These are phyloP conservation scores for Pestalotiopsis sp. DNA, from an alignment of 2,329 filamentous ascomycete species.

Conservation along the genomic window DNA sequence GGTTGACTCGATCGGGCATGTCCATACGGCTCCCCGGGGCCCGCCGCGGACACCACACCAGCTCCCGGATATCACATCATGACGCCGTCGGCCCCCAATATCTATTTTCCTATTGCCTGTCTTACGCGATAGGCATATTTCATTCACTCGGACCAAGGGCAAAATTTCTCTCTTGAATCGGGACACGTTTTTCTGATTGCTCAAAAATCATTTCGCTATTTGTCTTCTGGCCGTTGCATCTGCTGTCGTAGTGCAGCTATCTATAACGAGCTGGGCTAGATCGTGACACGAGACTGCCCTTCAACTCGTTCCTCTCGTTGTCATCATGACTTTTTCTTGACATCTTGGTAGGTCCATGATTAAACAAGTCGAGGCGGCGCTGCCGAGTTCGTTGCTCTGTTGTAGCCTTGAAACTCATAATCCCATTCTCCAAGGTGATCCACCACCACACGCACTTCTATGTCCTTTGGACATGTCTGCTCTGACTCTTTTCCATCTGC, in stretches of 20 bases:
- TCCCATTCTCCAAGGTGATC: background rate
- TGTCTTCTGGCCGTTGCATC: too few relatives aligned
- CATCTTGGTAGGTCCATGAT: background rate
- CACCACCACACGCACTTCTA: background rate
- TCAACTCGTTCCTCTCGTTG: too few relatives aligned
- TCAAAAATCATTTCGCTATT: too few relatives aligned
- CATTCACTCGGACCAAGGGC: too few relatives aligned
- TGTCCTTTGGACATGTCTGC: background rate
- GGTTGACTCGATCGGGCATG: background rate
- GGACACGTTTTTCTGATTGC: too few relatives aligned
- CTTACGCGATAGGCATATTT: background rate
- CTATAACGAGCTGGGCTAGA: too few relatives aligned
- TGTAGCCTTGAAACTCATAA: background rate
- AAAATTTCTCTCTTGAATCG: too few relatives aligned
- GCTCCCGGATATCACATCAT: background rate
- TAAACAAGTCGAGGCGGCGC: background rate
- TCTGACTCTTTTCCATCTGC: too few relatives aligned
- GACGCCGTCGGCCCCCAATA: background rate
- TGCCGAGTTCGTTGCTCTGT: background rate
- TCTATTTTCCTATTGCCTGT: background rate
- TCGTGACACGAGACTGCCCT: too few relatives aligned
- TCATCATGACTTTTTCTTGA: too few relatives aligned
- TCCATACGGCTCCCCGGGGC: background rate
- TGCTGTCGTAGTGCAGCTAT: too few relatives aligned
- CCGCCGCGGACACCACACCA: background rate